Conservation (phyloP, 2,329 filamentous ascomycete species). For the Phaeosphaeria sp. region DNA sequence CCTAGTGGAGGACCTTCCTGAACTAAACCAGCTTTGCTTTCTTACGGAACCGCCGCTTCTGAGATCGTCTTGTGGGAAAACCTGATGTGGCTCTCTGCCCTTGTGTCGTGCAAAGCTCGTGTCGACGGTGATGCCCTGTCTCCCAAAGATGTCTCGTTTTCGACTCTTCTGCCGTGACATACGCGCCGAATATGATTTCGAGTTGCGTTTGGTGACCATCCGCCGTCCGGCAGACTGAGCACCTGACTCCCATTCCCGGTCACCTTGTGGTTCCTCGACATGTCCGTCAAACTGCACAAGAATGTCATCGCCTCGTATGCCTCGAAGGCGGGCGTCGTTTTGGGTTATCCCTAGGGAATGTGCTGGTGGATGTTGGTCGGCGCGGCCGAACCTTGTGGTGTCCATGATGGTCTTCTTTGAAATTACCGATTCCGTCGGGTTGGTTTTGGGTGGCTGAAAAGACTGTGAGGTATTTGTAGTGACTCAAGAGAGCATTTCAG, state of each 20-base stretch:
- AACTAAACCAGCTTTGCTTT: conserved; percentile 40
- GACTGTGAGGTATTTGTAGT: conserved; percentile 1
- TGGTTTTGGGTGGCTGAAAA: conserved; percentile 11
- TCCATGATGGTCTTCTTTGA: conserved; percentile 22
- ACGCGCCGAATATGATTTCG: conserved; percentile 43
- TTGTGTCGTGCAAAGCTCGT: conserved; percentile 67
- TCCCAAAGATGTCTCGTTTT: conserved; percentile 64
- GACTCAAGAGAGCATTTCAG: conserved; percentile 12
- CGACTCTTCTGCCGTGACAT: conserved; percentile 60
- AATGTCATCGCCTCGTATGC: conserved; percentile 30
- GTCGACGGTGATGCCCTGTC: conserved; percentile 71
- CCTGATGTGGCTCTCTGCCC: conserved; percentile 55
- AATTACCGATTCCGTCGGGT: conserved; percentile 6
- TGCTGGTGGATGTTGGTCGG: conserved; percentile 21
- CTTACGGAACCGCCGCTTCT: conserved; percentile 26
- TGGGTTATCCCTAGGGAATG: conserved; percentile 10
- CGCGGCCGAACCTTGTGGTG: conserved; percentile 14
- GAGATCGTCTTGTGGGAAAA: conserved; percentile 46
- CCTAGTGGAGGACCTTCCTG: conserved; percentile 34
- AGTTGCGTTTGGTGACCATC: conserved; percentile 39
- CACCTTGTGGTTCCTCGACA: conserved; percentile 25
- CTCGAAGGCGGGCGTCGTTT: conserved; percentile 14
- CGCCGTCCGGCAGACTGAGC: conserved; percentile 34
- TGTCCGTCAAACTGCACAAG: conserved; percentile 32
- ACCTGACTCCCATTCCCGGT: conserved; percentile 32